phyloP scores from a whole-genome alignment of 768 basidiomycete species.

The Boletus sp. region DNA sequence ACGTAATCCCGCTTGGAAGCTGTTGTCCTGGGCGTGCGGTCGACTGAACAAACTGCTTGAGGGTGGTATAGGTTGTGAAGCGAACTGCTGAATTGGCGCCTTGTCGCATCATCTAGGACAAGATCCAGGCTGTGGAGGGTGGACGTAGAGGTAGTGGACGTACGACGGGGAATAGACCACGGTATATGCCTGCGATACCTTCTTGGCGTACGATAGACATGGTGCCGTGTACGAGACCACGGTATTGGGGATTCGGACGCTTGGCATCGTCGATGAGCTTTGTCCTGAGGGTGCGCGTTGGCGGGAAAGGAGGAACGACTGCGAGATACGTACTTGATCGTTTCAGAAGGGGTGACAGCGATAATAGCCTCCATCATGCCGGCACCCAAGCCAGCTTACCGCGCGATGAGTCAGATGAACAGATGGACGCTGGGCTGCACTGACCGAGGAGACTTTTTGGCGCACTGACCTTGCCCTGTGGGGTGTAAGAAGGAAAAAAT shows the following conservation, averaged over 20 bases:
- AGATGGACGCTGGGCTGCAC: slow-evolving; percentile 2
- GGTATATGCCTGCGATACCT: slow-evolving; percentile 80
- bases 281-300: slow-evolving; percentile 55
- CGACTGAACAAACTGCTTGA: slow-evolving; percentile 92
- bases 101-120: slow-evolving; percentile 86
- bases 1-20: slow-evolving; percentile 84
- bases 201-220: slow-evolving; percentile 76
- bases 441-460: slow-evolving; percentile 79
- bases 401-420: slow-evolving; percentile 10
- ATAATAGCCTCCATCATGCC: slow-evolving; percentile 91
- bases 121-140: background rate
- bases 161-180: slow-evolving; percentile 92
- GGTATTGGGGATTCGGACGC: slow-evolving; percentile 78
- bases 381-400: slow-evolving; percentile 72
- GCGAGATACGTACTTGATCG: slow-evolving; percentile 76
- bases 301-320: background rate
- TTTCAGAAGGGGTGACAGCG: slow-evolving; percentile 96
- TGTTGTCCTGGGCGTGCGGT: slow-evolving; percentile 78
- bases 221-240: slow-evolving; percentile 85
- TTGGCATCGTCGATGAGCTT: slow-evolving; percentile 96
- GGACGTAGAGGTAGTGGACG: slow-evolving; percentile 27
- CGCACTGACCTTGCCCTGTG: slow-evolving; percentile 86
- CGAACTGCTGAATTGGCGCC: slow-evolving; percentile 96
- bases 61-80: slow-evolving; percentile 91
- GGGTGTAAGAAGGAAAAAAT: background rate